Evolutionary conservation across 306 rosid genomes (phyloP).

Genomic region (Prunus fruticosa): DNA sequence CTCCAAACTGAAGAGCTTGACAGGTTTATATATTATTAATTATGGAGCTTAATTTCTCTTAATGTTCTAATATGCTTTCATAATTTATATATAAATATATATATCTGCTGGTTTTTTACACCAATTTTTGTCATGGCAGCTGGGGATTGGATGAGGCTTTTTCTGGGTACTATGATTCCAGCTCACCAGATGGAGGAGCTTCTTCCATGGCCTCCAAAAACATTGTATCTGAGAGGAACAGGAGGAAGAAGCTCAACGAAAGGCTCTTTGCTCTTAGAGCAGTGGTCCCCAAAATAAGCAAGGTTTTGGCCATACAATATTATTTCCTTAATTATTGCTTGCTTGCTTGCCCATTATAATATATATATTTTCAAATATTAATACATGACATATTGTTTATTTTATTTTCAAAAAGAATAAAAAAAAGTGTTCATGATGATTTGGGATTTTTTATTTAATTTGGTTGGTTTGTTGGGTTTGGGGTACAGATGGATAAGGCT

Average conservation of each 20-base stretch:
- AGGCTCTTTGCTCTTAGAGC: constrained; percentile 90
- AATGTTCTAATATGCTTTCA: too few relatives aligned
- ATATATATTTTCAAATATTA: background rate
- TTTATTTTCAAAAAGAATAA: background rate
- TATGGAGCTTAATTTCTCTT: too few relatives aligned
- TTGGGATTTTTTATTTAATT: background rate
- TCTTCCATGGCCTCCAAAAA: constrained; percentile 85
- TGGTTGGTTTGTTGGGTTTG: constrained; percentile 2
- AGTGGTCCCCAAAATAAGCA: constrained; percentile 92
- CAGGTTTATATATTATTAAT: constrained; percentile 36
- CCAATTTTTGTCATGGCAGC: constrained; percentile 26
- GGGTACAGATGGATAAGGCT: constrained; percentile 89
- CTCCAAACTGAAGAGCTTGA: constrained; percentile 67
- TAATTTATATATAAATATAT: too few relatives aligned
- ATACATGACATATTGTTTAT: background rate
- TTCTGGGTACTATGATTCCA: constrained; percentile 74
- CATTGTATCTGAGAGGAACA: constrained; percentile 80
- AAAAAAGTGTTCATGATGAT: background rate
- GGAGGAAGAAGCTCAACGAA: constrained; percentile 91
- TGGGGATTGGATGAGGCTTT: constrained; percentile 81
- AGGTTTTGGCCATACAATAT: constrained; percentile 35
- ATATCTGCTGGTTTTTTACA: background rate
- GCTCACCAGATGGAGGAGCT: constrained; percentile 91
- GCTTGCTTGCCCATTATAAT: background rate
- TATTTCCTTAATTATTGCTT: background rate